Percentiles rank a stretch among this genome's conserved stretches.
phyloP scores from a whole-genome alignment of 2,329 filamentous ascomycete genomes.

The Colletotrichum kahawae region DNA sequence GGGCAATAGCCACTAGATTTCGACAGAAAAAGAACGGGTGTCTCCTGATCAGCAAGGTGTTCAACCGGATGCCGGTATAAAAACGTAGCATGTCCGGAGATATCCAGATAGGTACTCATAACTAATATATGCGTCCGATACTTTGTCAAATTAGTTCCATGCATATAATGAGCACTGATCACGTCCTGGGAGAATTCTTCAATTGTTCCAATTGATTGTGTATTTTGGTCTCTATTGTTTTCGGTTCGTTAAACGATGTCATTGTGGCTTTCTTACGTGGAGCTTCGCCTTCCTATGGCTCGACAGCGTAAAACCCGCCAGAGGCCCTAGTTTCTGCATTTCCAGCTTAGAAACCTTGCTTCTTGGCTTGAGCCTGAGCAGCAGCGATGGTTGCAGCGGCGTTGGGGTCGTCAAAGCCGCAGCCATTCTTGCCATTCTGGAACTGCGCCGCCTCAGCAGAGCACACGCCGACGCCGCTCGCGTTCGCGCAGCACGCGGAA shows the following conservation, averaged over 20 bases:
- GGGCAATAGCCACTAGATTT: not conserved
- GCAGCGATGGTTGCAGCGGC: slow-evolving; percentile 12
- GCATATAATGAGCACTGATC: not conserved
- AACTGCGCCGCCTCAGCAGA: slow-evolving; percentile 32
- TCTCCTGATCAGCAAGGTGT: not conserved
- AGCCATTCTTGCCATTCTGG: slow-evolving; percentile 36
- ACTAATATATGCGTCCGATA: not conserved
- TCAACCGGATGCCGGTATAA: not conserved
- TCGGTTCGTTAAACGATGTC: not conserved
- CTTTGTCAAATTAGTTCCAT: not conserved
- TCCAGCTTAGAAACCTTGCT: slow-evolving; percentile 18
- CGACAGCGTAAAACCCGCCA: not conserved
- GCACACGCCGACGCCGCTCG: slow-evolving; percentile 30
- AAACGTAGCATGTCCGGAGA: not conserved
- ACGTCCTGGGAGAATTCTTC: not conserved
- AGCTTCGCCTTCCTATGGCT: not conserved
- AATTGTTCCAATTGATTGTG: not conserved
- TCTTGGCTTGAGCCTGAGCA: slow-evolving; percentile 14
- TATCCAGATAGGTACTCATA: not conserved
- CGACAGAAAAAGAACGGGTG: not conserved
- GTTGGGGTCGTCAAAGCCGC: slow-evolving; percentile 32
- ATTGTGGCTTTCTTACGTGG: not conserved
- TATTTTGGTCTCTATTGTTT: not conserved
- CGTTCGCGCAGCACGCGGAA: slow-evolving; percentile 31
- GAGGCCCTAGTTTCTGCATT: not conserved